phyloP scores from a whole-genome alignment of 495 filamentous ascomycete species.

The Penicillium parvum region DNA sequence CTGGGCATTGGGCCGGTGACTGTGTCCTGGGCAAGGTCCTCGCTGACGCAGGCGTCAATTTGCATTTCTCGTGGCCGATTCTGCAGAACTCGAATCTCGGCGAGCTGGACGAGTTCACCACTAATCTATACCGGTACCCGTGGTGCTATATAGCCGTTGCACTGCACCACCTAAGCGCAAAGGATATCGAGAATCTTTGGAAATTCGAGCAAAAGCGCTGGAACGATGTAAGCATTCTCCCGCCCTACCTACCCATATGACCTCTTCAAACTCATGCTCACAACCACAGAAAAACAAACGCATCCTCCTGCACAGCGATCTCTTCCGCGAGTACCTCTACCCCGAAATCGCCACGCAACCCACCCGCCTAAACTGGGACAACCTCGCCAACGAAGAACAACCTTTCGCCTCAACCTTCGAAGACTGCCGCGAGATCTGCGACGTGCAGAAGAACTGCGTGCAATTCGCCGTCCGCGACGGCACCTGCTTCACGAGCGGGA shows the following conservation, averaged over 20 bases:
- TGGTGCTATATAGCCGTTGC: slow-evolving; percentile 56
- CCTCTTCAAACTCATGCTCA: neutral
- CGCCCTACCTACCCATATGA: neutral
- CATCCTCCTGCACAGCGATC: slow-evolving; percentile 38
- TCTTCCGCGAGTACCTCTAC: slow-evolving; percentile 42
- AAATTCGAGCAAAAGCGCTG: slow-evolving; percentile 40
- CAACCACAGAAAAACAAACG: slow-evolving; percentile 26
- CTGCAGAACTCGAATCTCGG: slow-evolving; percentile 46
- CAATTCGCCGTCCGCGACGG: slow-evolving; percentile 36
- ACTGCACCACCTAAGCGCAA: slow-evolving; percentile 48
- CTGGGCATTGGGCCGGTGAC: slow-evolving; percentile 64
- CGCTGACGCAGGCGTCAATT: slow-evolving; percentile 46
- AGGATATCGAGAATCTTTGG: slow-evolving; percentile 37
- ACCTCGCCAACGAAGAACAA: slow-evolving; percentile 37
- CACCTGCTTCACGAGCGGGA: slow-evolving; percentile 31
- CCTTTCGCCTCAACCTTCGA: slow-evolving; percentile 25
- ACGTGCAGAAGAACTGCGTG: slow-evolving; percentile 22
- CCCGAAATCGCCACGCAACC: slow-evolving; percentile 29
- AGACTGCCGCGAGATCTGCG: slow-evolving; percentile 35
- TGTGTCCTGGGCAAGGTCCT: slow-evolving; percentile 57
- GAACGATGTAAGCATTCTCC: slow-evolving; percentile 25
- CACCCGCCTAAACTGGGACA: slow-evolving; percentile 41
- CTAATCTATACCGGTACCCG: slow-evolving; percentile 35
- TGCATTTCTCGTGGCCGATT: slow-evolving; percentile 49
- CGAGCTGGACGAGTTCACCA: slow-evolving; percentile 41